Evolutionary conservation across 441 rosid genomes (phyloP), one percentile per base, ranked within the genome.

Genomic region (Gossypium trilobum): DNA sequence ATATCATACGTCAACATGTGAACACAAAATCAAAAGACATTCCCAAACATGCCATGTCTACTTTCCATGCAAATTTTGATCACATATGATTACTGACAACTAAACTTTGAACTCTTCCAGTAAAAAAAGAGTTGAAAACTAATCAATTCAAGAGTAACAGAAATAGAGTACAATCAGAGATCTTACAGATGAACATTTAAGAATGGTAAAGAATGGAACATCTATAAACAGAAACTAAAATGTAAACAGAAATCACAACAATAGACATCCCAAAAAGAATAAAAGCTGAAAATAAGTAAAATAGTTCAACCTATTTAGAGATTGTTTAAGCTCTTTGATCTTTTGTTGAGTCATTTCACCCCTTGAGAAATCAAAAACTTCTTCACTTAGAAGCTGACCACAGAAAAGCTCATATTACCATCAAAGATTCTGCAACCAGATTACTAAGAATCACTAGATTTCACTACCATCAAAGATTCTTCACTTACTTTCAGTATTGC

Each of bases 271-370:
- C 3, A 54, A 54, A 33, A 20, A 13, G 6, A 54, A 5, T 22
- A 56, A 56, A 4, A 63, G 20, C 65, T 58, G 39, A 22, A 20
- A 57, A 8, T 13, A 60, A 22, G 17, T 7, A 58, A 44, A 13
- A 46, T 2, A 58, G 27, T 25, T 64, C 46, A 20, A 73, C 99
- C 98, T 96, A 84, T 96, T 96, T 17, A 96, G 78, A 62, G 99
- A 96, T 78, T 93, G 97, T 78, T 96, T 96, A 42, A 96, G 95
- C 80, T 96, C 99, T 83, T 93, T 96, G 80, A 96, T 92, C 85
- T 93, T 96, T 83, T 78, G 97, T 71, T 85, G 99, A 64, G 97
- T 96, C 99, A 96, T 93, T 81, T 96, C 98, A 72, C 99, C 99
- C 74, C 97, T 86, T 62, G 99, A 96, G 83, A 96, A 96, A 86